Base-by-base conservation (phyloP, 2,329 filamentous ascomycete genomes). In the Botrytis pseudocinerea region DNA sequence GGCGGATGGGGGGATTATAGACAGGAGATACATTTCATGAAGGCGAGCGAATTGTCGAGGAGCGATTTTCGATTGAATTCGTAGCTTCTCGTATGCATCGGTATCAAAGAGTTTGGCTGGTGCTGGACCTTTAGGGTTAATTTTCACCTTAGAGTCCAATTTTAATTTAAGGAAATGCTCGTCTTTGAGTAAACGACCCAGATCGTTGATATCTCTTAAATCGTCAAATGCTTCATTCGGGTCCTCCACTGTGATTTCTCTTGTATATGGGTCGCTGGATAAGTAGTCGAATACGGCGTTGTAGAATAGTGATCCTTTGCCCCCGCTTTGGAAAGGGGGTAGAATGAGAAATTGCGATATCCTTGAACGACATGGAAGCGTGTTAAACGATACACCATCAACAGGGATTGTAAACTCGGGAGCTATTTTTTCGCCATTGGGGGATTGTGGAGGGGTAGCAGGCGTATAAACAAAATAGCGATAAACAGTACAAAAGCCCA, bases 301-400 rank as follows among this genome's bases (percentile, higher is more conserved):
- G 85, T 98, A 99, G 54, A 99, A 88, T 60, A 89, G 87, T 18
- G 90, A 88, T 51, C 95, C 96, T 68, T 95, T 90, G 25, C 94
- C 94, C 75, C 90, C 89, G 75, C 89, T 87, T 81, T 98, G 95
- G 82, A 94, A 97, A 9, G 94, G 92, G 2, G 95, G 95, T 18
- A 99, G 86, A 75, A 99, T 91, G 74, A 99, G 80, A 82, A 98
- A 98, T 81, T 99, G 96, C 0, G 95, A 97, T 76, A 99, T 93
- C 62, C 97, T 89, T 74, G 93, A 90, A 57, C 95, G 90, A 78
- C 91, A 92, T 20, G 93, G 92, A 2, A 95, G 86, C 66, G 91
- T 84, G 7, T 88, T 82, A 76, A 91, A 84, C n/a, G 82, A 77
- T 48, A 76, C 42, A 71, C 75, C 76, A n/a, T 78, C 72, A 22